phyloP scores from a whole-genome alignment of 179 eudicot genomes.

The Camellia oleifera region DNA sequence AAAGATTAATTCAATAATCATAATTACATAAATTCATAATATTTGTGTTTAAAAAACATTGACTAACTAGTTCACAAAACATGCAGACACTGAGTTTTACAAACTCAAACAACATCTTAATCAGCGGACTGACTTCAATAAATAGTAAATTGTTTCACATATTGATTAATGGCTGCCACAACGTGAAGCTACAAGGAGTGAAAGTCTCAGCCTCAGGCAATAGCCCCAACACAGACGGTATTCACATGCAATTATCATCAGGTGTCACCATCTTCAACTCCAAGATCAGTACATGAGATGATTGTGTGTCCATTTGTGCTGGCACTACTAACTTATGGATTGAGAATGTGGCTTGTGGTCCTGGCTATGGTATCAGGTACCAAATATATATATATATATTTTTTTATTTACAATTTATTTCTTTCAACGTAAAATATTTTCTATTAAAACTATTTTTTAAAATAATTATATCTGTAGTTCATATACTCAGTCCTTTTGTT shows the following conservation, averaged over 20 bases:
- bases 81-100: constrained; percentile 28
- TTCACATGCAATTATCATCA: constrained; percentile 35
- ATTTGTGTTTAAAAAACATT: background rate
- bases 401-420: too few relatives aligned
- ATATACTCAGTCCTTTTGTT: too few relatives aligned
- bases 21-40: too few relatives aligned
- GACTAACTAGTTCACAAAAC: background rate
- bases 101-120: constrained; percentile 33
- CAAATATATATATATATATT: too few relatives aligned
- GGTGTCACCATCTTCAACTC: constrained; percentile 31
- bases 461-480: too few relatives aligned
- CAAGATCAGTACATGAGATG: constrained; percentile 43
- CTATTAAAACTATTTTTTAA: too few relatives aligned
- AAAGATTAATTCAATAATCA: too few relatives aligned
- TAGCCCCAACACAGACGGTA: constrained; percentile 60
- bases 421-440: too few relatives aligned
- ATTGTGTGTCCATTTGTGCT: constrained; percentile 49
- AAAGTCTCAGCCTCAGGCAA: constrained; percentile 33
- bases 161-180: constrained; percentile 29
- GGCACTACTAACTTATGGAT: constrained; percentile 36
- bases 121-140: constrained; percentile 35
- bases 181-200: constrained; percentile 36
- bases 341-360: constrained; percentile 40
- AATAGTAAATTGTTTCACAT: constrained; percentile 50
- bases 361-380: constrained; percentile 21